Evolutionary conservation across 305 asterid genomes (phyloP).

Genomic region (Petunia hybrid): DNA sequence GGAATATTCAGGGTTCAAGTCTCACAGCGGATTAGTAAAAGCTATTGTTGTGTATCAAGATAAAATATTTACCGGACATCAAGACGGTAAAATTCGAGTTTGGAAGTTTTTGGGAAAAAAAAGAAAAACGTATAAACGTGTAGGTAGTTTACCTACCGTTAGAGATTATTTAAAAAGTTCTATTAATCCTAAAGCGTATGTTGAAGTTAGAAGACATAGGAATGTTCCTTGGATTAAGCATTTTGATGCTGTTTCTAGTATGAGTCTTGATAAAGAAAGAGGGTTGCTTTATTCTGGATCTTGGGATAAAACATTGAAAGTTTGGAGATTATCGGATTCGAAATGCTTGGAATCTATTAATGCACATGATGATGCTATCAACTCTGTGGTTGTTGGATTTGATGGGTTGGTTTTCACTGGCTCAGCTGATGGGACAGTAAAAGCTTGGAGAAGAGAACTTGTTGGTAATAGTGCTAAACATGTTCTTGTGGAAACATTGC

Average conservation of each 20-base stretch:
- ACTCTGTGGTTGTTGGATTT: conserved; percentile 64
- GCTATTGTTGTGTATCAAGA: conserved; percentile 70
- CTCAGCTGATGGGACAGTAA: conserved; percentile 90
- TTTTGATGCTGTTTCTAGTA: conserved; percentile 78
- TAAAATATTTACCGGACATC: conserved; percentile 84
- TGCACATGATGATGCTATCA: conserved; percentile 85
- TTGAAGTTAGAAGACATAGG: conserved; percentile 58
- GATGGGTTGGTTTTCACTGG: conserved; percentile 80
- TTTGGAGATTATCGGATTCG: conserved; percentile 80
- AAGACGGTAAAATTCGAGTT: conserved; percentile 83
- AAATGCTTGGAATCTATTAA: conserved; percentile 76
- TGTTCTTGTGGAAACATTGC: conserved; percentile 63
- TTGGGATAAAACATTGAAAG: conserved; percentile 88
- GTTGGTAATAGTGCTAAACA: conserved; percentile 61
- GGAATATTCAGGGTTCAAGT: conserved; percentile 78
- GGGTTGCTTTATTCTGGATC: conserved; percentile 85
- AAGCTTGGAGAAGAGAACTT: conserved; percentile 83
- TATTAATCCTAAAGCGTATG: conserved; percentile 72
- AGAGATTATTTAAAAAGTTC: conserved; percentile 63
- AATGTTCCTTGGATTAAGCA: conserved; percentile 85
- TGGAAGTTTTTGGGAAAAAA: conserved; percentile 60
- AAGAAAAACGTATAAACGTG: conserved; percentile 49
- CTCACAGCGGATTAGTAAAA: conserved; percentile 84
- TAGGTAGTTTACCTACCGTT: conserved; percentile 76
- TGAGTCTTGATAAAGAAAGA: conserved; percentile 58